Evolutionary conservation across 202 grass and related monocot species (phyloP).

Genomic region (Cymbopogon flexuosus): DNA sequence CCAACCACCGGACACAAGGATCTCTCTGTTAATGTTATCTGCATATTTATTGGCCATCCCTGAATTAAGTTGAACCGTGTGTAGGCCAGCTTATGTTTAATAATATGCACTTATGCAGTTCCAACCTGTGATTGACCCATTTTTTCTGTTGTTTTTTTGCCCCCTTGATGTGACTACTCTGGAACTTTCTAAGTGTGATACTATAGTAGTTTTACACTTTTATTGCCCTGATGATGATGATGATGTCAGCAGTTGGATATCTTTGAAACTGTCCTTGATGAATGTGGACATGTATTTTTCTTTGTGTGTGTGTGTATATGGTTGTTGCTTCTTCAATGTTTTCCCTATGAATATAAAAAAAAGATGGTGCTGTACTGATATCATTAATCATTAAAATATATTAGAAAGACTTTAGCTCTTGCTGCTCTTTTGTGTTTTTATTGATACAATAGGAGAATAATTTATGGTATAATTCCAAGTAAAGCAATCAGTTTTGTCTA

Average conservation of each 20-base stretch:
- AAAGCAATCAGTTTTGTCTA: slow-evolving; percentile 16
- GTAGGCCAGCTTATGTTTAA: slow-evolving; percentile 30
- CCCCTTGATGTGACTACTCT: slow-evolving; percentile 1
- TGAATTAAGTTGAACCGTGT: slow-evolving; percentile 19
- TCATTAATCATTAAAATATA: not conserved
- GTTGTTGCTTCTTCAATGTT: not conserved
- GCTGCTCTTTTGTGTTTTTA: not conserved
- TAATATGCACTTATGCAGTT: slow-evolving; percentile 18
- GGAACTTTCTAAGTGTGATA: not conserved
- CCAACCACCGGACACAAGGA: slow-evolving; percentile 14
- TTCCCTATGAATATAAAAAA: not conserved
- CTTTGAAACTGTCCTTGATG: slow-evolving; percentile 2
- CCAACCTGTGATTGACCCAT: slow-evolving; percentile 19
- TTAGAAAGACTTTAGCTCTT: not conserved
- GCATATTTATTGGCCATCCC: slow-evolving; percentile 15
- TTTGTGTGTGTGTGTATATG: not conserved
- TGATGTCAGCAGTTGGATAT: not conserved
- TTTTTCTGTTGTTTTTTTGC: slow-evolving; percentile 13
- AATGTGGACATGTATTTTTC: slow-evolving; percentile 14
- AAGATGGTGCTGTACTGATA: not conserved
- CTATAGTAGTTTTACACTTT: slow-evolving; percentile 14
- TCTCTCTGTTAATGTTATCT: slow-evolving; percentile 24
- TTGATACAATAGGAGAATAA: not conserved
- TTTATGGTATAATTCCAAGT: slow-evolving; percentile 5
- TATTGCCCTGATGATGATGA: not conserved